A percentile compares a stretch with the other conserved stretches of the same genome.
phyloP scores from a whole-genome alignment of 495 filamentous ascomycete species.

The Penicillium flavigenum region DNA sequence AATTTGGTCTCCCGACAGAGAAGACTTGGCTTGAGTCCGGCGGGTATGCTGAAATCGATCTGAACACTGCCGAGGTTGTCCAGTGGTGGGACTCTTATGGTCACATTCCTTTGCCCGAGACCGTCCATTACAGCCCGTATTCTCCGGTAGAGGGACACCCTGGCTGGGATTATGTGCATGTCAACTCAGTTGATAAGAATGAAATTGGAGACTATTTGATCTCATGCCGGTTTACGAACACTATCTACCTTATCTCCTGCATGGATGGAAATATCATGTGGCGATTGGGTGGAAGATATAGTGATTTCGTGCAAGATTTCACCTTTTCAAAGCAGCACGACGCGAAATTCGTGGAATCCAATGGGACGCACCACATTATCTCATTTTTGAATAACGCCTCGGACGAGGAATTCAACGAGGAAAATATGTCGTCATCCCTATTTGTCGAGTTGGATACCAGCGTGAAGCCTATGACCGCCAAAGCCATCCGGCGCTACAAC shows the following conservation, averaged over 20 bases:
- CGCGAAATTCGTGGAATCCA: constrained; percentile 50
- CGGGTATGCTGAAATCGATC: constrained; percentile 45
- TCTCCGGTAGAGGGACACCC: constrained; percentile 21
- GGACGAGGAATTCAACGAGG: constrained; percentile 42
- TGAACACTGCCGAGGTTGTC: constrained; percentile 38
- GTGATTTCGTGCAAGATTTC: constrained; percentile 48
- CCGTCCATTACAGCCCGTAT: constrained; percentile 21
- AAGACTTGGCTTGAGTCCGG: constrained; percentile 34
- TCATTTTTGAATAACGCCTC: constrained; percentile 55
- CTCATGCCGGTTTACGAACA: constrained; percentile 54
- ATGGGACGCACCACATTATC: constrained; percentile 42
- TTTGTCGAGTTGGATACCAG: constrained; percentile 52
- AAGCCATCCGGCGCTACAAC: constrained; percentile 35
- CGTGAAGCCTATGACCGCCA: constrained; percentile 45
- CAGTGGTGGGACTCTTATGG: constrained; percentile 47
- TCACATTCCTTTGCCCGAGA: constrained; percentile 35
- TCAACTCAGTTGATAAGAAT: constrained; percentile 61
- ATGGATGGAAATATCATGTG: constrained; percentile 56
- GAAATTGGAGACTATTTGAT: constrained; percentile 55
- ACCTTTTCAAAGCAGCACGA: constrained; percentile 61
- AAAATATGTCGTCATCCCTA: constrained; percentile 51
- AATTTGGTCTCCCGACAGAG: constrained; percentile 34
- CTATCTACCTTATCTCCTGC: constrained; percentile 58
- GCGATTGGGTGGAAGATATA: constrained; percentile 49
- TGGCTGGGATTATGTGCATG: constrained; percentile 60